Evolutionary conservation across 257 asterid genomes (phyloP).

Genomic region (Solanum paucissectum): DNA sequence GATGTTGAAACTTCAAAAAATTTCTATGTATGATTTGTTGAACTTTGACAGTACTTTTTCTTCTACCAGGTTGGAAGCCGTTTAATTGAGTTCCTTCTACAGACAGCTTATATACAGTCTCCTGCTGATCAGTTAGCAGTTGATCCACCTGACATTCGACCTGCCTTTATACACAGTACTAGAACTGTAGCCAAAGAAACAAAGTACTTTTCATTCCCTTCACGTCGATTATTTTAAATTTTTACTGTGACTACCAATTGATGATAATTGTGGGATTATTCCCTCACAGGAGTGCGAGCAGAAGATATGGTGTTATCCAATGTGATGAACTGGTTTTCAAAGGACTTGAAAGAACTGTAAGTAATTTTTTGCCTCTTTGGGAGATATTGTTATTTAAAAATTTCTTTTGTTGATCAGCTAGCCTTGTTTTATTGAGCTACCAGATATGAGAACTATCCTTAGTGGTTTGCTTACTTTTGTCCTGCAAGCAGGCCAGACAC

Average conservation of each 20-base stretch:
- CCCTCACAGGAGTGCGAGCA: slow-evolving; percentile 41
- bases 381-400: background rate
- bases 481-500: slow-evolving; percentile 70
- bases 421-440: background rate
- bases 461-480: background rate
- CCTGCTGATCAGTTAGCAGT: slow-evolving; percentile 55
- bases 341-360: slow-evolving; percentile 89
- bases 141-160: slow-evolving; percentile 77
- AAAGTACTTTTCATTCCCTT: slow-evolving; percentile 23
- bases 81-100: slow-evolving; percentile 71
- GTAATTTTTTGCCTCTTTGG: slow-evolving; percentile 4
- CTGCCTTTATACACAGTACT: slow-evolving; percentile 74
- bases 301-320: slow-evolving; percentile 76
- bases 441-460: background rate
- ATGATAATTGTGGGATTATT: slow-evolving; percentile 14
- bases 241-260: slow-evolving; percentile 6
- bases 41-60: background rate
- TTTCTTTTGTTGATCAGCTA: background rate
- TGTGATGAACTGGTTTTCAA: slow-evolving; percentile 72
- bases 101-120: slow-evolving; percentile 80
- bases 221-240: background rate
- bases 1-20: background rate
- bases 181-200: slow-evolving; percentile 43
- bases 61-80: slow-evolving; percentile 76
- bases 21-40: background rate